Conservation (phyloP, 371 early-diverging fungal species). For the Apophysomyces trapeziformis region DNA sequence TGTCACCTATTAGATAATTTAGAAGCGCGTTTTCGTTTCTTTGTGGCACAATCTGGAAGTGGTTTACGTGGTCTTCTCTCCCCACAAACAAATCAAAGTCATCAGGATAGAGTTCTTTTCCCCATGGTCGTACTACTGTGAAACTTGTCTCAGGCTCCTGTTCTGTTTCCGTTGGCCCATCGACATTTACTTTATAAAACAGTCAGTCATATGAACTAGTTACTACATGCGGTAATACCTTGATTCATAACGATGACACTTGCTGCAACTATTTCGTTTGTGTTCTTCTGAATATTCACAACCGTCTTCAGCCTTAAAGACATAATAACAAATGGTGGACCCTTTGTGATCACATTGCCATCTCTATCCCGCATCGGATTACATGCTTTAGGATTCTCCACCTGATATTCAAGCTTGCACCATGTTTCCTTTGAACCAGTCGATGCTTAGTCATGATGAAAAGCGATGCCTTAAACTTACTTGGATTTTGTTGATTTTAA, state of each 20-base stretch:
- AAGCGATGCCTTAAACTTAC: neutral
- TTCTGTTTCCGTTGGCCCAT: constrained; percentile 53
- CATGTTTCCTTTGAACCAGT: constrained; percentile 59
- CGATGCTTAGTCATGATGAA: constrained; percentile 15
- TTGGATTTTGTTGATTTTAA: neutral
- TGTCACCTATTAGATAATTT: constrained; percentile 66
- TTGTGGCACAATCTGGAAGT: constrained; percentile 48
- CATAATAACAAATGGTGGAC: constrained; percentile 83
- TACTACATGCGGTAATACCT: constrained; percentile 4
- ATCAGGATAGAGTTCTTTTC: constrained; percentile 61
- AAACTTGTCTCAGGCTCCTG: constrained; percentile 54
- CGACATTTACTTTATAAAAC: constrained; percentile 52
- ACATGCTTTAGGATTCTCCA: constrained; percentile 68
- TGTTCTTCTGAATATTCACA: constrained; percentile 69
- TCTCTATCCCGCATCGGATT: constrained; percentile 47
- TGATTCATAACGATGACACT: constrained; percentile 60
- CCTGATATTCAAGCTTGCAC: constrained; percentile 74
- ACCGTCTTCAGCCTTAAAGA: constrained; percentile 74
- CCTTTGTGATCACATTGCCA: constrained; percentile 20
- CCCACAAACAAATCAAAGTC: constrained; percentile 55
- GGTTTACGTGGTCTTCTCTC: constrained; percentile 26
- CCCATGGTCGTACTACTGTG: constrained; percentile 70
- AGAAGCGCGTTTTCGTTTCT: constrained; percentile 67
- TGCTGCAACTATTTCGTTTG: constrained; percentile 79
- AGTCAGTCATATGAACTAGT: too few species aligned